Percentiles rank a stretch among this genome's conserved stretches.
Conservation (phyloP, 495 filamentous ascomycete genomes). For the Neurospora sp. region DNA sequence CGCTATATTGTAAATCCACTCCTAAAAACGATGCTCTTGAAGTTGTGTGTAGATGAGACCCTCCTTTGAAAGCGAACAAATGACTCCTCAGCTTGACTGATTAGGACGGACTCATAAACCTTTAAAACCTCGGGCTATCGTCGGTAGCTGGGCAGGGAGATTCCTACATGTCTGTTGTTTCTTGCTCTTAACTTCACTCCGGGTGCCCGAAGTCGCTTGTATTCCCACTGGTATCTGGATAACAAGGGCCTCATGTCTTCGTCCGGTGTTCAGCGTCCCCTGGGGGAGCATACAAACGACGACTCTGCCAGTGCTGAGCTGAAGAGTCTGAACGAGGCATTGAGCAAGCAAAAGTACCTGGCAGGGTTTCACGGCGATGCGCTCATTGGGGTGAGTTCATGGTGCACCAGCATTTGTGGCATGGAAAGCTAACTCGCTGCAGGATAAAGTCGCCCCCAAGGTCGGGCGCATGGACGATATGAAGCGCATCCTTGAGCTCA, state of each 20-base stretch:
- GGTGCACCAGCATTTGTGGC: background rate
- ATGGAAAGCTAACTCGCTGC: background rate
- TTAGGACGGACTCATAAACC: background rate
- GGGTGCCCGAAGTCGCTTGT: background rate
- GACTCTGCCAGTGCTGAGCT: background rate
- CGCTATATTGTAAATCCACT: background rate
- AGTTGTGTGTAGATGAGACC: background rate
- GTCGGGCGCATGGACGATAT: background rate
- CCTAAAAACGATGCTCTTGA: background rate
- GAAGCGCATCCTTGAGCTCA: background rate
- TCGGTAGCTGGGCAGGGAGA: background rate
- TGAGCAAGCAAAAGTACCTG: background rate
- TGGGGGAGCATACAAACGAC: background rate
- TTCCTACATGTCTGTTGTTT: background rate
- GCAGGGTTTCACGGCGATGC: constrained; percentile 4
- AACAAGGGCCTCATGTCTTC: background rate
- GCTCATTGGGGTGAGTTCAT: constrained; percentile 1
- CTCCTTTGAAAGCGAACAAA: background rate
- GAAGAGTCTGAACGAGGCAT: background rate
- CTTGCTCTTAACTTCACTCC: background rate
- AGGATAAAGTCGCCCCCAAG: background rate
- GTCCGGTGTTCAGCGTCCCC: background rate
- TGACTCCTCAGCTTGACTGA: background rate
- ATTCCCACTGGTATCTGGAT: background rate
- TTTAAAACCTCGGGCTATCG: background rate